Evolutionary conservation across 2,329 filamentous ascomycete genomes (phyloP).

Genomic region (Pseudogymnoascus sp.): DNA sequence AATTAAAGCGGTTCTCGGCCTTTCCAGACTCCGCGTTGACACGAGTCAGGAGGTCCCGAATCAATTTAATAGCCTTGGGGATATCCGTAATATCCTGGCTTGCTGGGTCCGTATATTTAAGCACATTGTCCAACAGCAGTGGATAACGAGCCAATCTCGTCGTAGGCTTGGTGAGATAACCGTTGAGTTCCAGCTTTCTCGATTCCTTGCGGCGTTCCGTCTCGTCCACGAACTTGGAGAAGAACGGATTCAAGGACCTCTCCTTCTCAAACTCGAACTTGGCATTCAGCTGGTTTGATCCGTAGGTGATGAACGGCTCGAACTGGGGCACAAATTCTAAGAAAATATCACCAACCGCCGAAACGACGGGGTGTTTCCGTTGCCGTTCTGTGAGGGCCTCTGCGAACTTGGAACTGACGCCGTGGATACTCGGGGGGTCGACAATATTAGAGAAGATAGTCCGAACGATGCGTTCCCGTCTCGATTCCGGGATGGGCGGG

Average conservation of each 20-base stretch:
- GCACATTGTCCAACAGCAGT: constrained; percentile 78
- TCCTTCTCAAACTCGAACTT: constrained; percentile 99
- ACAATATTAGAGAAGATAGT: constrained; percentile 95
- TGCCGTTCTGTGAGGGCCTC: constrained; percentile 83
- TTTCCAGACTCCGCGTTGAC: constrained; percentile 96
- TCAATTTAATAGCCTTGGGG: constrained; percentile 77
- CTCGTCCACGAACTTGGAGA: constrained; percentile 89
- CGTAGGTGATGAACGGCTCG: constrained; percentile 92
- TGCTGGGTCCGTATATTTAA: constrained; percentile 84
- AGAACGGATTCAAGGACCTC: constrained; percentile 73
- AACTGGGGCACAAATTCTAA: constrained; percentile 86
- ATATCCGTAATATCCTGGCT: constrained; percentile 88
- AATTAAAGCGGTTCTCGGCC: constrained; percentile 94
- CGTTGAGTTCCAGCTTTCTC: constrained; percentile 91
- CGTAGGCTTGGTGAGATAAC: constrained; percentile 94
- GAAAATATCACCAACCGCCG: constrained; percentile 89
- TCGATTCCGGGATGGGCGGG: constrained; percentile 81
- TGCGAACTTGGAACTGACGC: constrained; percentile 81
- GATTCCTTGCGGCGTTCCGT: constrained; percentile 95
- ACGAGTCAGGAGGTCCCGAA: constrained; percentile 75
- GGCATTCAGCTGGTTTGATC: constrained; percentile 88
- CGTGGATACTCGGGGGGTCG: constrained; percentile 72
- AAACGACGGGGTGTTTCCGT: constrained; percentile 81
- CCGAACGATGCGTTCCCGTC: constrained; percentile 82
- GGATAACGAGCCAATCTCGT: constrained; percentile 92